Evolutionary conservation across 2,329 filamentous ascomycete species (phyloP), one percentile per base, ranked within the genome.

Genomic region (Clonostachys byssicola): DNA sequence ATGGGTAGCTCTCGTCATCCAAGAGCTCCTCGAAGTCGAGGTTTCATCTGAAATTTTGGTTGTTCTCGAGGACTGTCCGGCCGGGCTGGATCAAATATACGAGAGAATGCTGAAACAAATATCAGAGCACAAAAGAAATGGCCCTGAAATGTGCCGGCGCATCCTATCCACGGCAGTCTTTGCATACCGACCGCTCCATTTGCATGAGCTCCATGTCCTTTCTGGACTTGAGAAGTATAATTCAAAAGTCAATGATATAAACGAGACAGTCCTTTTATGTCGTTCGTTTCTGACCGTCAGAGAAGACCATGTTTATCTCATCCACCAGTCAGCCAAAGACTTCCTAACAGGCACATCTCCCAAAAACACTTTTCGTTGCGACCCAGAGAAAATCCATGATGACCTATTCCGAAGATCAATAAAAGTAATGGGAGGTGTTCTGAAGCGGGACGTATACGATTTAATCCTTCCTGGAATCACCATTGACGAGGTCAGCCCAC

Each of bases 271-370:
- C 14, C 40, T 48, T n/a, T 34, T 46, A 12, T 72, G 65, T 49
- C 62, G 67, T 16, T 75, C 66, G 6, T 70, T 74, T 44, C 52
- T 74, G 1, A 67, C 58, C 2, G 13, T 67, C 33, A 55, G 54
- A 39, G 43, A 65, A 1, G 48, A 39, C 2, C 51, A 20, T 1
- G 42, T 73, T 7, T 63, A 56, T 40, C 63, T 71, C 49, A 59
- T 74, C 1, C 68, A 74, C 49, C 63, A 70, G 47, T 73, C 70
- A 5, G 72, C 68, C 0, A 71, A 71, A 50, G 70, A 74, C 16
- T 71, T 60, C 50, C 47, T 76, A 2, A 23, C 51, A 6, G 34
- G 53, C 16, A 47, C 56, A 9, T 30, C 23, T 30, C 3, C 5
- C 23, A 30, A 9, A 30, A 30, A 30, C 9, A 10, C 2, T 30